Percentiles rank a stretch among this genome's conserved stretches.
These are phyloP conservation scores for Saksenaea oblongispora DNA, from an alignment of 371 early-diverging fungal genomes.

Conservation along the genomic window DNA sequence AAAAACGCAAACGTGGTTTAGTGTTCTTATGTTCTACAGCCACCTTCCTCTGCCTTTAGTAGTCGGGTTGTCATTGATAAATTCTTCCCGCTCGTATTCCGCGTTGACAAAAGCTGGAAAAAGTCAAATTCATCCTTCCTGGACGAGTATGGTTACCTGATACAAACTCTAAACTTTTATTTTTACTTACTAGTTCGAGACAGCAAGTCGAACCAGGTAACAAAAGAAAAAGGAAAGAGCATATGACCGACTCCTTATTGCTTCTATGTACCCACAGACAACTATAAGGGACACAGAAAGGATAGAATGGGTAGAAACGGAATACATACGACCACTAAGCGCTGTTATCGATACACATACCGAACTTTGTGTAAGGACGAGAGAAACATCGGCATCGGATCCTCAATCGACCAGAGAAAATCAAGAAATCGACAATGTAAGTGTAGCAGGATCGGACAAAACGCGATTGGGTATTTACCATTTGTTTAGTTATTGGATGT, in stretches of 20 bases:
- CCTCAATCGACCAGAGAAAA: too few relatives aligned
- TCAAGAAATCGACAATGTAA: neutral
- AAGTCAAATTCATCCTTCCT: constrained; percentile 3
- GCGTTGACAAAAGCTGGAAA: neutral
- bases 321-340: constrained; percentile 6
- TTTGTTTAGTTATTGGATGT: constrained; percentile 2
- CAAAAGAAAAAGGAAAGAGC: neutral
- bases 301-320: constrained; percentile 2
- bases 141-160: constrained; percentile 27
- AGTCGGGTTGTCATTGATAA: constrained; percentile 11
- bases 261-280: constrained; percentile 7
- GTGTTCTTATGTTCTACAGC: neutral
- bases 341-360: neutral
- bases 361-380: too few relatives aligned
- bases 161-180: constrained; percentile 45
- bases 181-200: constrained; percentile 44
- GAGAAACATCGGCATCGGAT: too few relatives aligned
- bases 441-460: neutral
- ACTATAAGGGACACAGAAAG: constrained; percentile 10
- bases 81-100: constrained; percentile 16
- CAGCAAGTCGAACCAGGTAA: constrained; percentile 19
- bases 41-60: constrained; percentile 10
- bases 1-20: neutral
- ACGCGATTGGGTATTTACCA: neutral
- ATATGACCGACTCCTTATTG: neutral